A percentile compares a stretch with the other conserved stretches of the same genome.
Evolutionary conservation across 164 flowering plant genomes (phyloP).

Genomic region (Malania oleifera): DNA sequence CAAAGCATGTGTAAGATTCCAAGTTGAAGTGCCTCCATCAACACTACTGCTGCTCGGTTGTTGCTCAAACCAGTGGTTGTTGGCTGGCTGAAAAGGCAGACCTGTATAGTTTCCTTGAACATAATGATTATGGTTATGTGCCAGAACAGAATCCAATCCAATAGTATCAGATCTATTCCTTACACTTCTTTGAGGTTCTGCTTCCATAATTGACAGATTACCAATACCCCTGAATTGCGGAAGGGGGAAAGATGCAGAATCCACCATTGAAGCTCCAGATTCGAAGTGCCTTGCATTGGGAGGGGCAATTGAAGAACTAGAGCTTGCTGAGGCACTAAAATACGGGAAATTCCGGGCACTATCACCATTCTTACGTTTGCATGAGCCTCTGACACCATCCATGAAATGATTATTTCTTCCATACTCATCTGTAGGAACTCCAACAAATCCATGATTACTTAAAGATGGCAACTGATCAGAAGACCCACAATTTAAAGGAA

Average conservation of each 20-base stretch:
- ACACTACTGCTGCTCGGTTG: slow-evolving; percentile 25
- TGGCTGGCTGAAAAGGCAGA: slow-evolving; percentile 40
- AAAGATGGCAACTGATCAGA: slow-evolving; percentile 46
- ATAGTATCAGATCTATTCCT: slow-evolving; percentile 39
- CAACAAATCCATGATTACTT: slow-evolving; percentile 35
- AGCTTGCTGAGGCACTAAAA: slow-evolving; percentile 39
- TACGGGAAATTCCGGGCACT: slow-evolving; percentile 33
- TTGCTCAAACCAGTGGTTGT: slow-evolving; percentile 45
- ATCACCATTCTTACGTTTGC: slow-evolving; percentile 69
- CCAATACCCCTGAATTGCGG: slow-evolving; percentile 36
- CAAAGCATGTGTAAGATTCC: slow-evolving; percentile 41
- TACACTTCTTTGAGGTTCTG: slow-evolving; percentile 36
- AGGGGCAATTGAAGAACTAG: slow-evolving; percentile 45
- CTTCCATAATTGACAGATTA: slow-evolving; percentile 26
- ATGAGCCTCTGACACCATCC: slow-evolving; percentile 47
- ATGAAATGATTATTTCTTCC: slow-evolving; percentile 40
- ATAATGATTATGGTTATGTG: slow-evolving; percentile 34
- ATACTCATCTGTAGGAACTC: slow-evolving; percentile 40
- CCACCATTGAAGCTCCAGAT: slow-evolving; percentile 26
- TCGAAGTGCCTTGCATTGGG: slow-evolving; percentile 38
- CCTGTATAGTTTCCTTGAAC: slow-evolving; percentile 43
- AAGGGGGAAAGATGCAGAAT: slow-evolving; percentile 23
- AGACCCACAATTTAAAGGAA: slow-evolving; percentile 36
- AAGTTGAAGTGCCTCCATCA: slow-evolving; percentile 39
- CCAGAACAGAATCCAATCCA: slow-evolving; percentile 32